A percentile compares a stretch with the other conserved stretches of the same genome.
Evolutionary conservation across 2,329 filamentous ascomycete species (phyloP).

Genomic region (Drechslera avenae): DNA sequence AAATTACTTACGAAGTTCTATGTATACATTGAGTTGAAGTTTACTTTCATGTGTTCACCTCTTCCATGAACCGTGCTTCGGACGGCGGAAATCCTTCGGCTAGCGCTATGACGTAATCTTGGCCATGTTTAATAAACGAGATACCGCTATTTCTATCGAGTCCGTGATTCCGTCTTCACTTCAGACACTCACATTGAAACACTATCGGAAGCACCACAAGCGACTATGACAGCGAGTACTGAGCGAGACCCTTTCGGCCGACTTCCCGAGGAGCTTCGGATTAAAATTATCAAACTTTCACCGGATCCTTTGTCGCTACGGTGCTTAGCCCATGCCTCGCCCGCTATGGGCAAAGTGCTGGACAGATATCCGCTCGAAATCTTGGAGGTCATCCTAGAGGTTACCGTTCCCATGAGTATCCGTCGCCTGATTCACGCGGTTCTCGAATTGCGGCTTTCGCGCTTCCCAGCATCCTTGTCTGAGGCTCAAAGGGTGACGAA

Average conservation of each 20-base stretch:
- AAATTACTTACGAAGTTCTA: not conserved
- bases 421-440: not conserved
- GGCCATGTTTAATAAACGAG: no score
- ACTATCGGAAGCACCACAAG: not conserved
- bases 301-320: conserved; percentile 8
- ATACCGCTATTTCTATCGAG: no score
- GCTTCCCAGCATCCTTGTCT: not conserved
- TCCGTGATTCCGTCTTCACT: no score
- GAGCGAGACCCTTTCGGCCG: conserved; percentile 6
- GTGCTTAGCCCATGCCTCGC: conserved; percentile 10
- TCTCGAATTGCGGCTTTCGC: not conserved
- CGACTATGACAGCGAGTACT: conserved; percentile 1
- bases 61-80: no score
- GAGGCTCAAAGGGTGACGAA: conserved; percentile 1
- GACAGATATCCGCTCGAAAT: conserved; percentile 17
- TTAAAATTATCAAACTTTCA: conserved; percentile 11
- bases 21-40: not conserved
- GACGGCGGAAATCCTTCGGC: no score
- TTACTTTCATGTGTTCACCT: not conserved
- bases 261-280: conserved; percentile 13
- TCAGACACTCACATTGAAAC: no score
- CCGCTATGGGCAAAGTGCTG: conserved; percentile 9
- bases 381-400: conserved; percentile 6
- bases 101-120: no score
- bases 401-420: conserved; percentile 5